Conservation (phyloP, 2,329 filamentous ascomycete genomes). For the Fusarium liriodendri region DNA sequence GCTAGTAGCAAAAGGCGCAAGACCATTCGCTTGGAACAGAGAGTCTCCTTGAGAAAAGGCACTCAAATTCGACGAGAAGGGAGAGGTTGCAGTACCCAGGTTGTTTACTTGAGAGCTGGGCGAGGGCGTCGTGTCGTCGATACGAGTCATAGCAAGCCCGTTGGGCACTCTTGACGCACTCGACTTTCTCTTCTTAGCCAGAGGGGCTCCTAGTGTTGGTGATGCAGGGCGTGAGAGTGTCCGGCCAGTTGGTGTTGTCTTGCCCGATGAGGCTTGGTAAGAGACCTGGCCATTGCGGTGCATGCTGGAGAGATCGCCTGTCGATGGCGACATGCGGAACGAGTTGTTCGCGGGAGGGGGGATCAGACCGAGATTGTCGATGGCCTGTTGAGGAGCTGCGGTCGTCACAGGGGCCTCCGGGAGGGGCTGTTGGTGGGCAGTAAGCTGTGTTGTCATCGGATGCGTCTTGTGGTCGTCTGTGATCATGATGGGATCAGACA, state of each 20-base stretch:
- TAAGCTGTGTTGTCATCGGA: constrained; percentile 46
- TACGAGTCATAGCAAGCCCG: constrained; percentile 82
- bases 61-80: constrained; percentile 62
- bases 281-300: constrained; percentile 60
- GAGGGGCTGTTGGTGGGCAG: constrained; percentile 41
- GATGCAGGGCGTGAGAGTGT: constrained; percentile 79
- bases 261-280: constrained; percentile 47
- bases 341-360: constrained; percentile 50
- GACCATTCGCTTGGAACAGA: constrained; percentile 57
- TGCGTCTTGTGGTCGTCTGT: constrained; percentile 98
- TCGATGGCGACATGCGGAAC: constrained; percentile 70
- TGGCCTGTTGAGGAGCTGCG: constrained; percentile 29
- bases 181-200: constrained; percentile 84
- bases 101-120: constrained; percentile 50
- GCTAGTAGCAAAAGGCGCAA: constrained; percentile 62
- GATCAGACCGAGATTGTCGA: constrained; percentile 49
- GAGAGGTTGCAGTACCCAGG: constrained; percentile 59
- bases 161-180: constrained; percentile 79
- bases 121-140: constrained; percentile 74
- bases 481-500: constrained; percentile 92
- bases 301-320: constrained; percentile 71
- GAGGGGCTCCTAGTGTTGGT: constrained; percentile 73
- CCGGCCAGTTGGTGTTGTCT: constrained; percentile 48
- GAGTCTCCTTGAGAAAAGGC: constrained; percentile 59
- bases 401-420: constrained; percentile 40